Evolutionary conservation across 441 rosid genomes (phyloP).

Genomic region (Melastoma candidum): DNA sequence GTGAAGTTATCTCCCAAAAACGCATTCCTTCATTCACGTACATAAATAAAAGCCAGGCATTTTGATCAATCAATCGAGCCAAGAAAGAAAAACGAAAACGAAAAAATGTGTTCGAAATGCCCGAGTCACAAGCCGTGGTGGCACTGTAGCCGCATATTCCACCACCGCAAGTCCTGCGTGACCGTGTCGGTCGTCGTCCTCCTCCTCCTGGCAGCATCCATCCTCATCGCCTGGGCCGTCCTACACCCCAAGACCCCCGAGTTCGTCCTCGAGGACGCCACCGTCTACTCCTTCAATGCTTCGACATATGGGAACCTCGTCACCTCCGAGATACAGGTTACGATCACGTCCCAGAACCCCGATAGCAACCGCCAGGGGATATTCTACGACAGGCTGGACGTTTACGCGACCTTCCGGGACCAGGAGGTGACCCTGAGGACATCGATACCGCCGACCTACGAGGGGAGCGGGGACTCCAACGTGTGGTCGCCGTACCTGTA

Average conservation of each 20-base stretch:
- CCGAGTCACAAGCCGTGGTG: background rate
- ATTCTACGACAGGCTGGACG: conserved; percentile 8
- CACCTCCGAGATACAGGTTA: conserved; percentile 12
- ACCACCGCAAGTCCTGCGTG: background rate
- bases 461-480: conserved; percentile 6
- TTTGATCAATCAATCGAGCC: background rate
- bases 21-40: too few relatives aligned
- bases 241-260: conserved; percentile 8
- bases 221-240: background rate
- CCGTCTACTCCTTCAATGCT: conserved; percentile 11
- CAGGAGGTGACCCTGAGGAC: conserved; percentile 12
- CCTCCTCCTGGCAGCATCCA: background rate
- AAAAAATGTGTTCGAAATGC: conserved; percentile 2
- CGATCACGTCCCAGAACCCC: conserved; percentile 2
- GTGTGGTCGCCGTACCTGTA: conserved; percentile 10
- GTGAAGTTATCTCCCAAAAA: too few relatives aligned
- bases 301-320: conserved; percentile 4
- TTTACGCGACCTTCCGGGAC: conserved; percentile 4
- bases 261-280: conserved; percentile 14
- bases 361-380: conserved; percentile 2
- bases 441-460: background rate
- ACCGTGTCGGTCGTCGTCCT: too few relatives aligned
- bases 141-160: background rate
- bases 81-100: background rate
- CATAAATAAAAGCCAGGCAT: too few relatives aligned